Evolutionary conservation across 1,139 yeast species (phyloP), one percentile per base, ranked within the genome.

Genomic region (Kodamaea sp.): DNA sequence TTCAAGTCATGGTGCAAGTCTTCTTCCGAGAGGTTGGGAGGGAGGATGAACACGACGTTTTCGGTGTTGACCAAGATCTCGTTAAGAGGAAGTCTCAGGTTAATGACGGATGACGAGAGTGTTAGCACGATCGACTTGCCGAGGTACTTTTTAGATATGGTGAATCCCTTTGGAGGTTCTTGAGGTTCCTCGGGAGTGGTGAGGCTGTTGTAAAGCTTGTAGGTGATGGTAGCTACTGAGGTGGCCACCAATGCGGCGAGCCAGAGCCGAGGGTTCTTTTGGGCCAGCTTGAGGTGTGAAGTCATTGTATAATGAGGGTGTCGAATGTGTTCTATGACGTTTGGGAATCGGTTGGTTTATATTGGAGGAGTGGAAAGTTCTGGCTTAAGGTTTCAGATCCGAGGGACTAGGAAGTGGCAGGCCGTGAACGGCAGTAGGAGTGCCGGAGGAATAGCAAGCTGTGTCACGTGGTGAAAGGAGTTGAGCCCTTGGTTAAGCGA

Each of bases 1-100:
- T 47, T 44, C 36, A 42, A 38, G 16, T 50, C 50, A 15, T 53
- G 49, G 38, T 47, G 54, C 32, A 70, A 56, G 44, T 70, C 76
- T 24, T 67, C 74, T 30, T 67, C 55, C 4, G 67, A 61, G 31
- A 70, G 57, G 40, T 70, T 65, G 7, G 76, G 76, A 1, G 76
- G 76, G 16, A 70, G 59, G 29, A 70, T 70, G 44, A 70, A 70
- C n/a, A 72, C 66, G 29, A 70, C 68, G 39, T 69, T 68, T 22
- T 65, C 71, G 3, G 64, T 49, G 26, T 61, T 62, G 34, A 59
- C 46, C 28, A 70, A 53, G 7, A 70, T 66, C 9, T 70, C 73
- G 39, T 61, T 53, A 34, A 70, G 55, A 3, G 75, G 76, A 24
- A 70, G 53, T 32, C 55, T 53, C 35, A 68, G 60, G 35, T 59